These are phyloP conservation scores for Cystobasidium pallidum DNA, from an alignment of 1,284 basidiomycete genomes.

Conservation along the genomic window DNA sequence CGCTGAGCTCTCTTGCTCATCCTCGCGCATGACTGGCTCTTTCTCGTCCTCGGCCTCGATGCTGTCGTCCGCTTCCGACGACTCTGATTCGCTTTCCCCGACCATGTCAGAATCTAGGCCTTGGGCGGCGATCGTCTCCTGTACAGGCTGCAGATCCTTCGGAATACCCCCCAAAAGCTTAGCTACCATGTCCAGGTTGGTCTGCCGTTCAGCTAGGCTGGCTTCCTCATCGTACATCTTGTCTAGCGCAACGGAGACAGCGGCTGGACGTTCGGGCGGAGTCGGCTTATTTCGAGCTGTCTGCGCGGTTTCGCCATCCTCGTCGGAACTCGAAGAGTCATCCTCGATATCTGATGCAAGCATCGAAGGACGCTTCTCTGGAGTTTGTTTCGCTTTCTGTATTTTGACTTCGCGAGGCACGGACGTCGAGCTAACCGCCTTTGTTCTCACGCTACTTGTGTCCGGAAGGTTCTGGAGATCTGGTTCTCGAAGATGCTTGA, in stretches of 20 bases:
- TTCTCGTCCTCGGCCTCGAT: neutral
- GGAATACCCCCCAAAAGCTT: constrained; percentile 25
- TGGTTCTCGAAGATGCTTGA: constrained; percentile 24
- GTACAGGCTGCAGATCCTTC: constrained; percentile 1
- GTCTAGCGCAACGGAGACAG: neutral
- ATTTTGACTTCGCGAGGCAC: neutral
- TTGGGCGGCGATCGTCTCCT: neutral
- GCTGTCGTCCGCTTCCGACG: neutral
- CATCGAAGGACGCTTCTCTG: neutral
- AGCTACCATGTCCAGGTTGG: constrained; percentile 25
- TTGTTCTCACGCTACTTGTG: constrained; percentile 8
- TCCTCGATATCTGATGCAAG: neutral
- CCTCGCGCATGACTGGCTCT: neutral
- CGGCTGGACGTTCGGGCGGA: neutral
- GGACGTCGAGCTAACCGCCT: neutral
- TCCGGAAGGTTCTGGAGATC: constrained; percentile 11
- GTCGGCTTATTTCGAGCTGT: neutral
- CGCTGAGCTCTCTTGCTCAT: neutral
- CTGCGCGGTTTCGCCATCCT: neutral
- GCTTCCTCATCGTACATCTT: constrained; percentile 2
- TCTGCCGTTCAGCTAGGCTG: constrained; percentile 9
- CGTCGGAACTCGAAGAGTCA: neutral
- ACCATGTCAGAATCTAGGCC: neutral
- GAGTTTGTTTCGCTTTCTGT: neutral
- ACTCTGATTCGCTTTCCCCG: constrained; percentile 11